Conservation (phyloP, 2,329 filamentous ascomycete species). For the Pseudodiploospora longispora region DNA sequence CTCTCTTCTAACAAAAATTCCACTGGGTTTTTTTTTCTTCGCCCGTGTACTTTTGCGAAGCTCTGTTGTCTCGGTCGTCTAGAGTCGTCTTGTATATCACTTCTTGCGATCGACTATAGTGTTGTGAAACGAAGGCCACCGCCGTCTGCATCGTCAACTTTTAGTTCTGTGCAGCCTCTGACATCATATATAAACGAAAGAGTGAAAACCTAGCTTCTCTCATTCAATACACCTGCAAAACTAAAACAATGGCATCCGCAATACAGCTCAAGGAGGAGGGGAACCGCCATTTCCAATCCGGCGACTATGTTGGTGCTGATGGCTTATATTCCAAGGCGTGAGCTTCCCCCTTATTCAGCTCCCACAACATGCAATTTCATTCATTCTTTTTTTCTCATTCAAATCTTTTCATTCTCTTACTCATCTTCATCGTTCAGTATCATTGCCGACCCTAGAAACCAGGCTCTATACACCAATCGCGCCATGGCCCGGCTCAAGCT, state of each 20-base stretch:
- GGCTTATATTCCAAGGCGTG: constrained; percentile 65
- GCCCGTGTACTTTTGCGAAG: too few relatives aligned
- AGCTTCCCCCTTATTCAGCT: constrained; percentile 19
- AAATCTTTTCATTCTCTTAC: background rate
- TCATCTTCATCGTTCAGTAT: constrained; percentile 44
- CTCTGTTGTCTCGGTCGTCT: too few relatives aligned
- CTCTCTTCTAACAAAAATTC: too few relatives aligned
- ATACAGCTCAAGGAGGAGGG: constrained; percentile 47
- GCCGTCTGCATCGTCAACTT: too few relatives aligned
- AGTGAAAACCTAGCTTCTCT: too few relatives aligned
- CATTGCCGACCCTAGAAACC: constrained; percentile 67
- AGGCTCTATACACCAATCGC: constrained; percentile 80
- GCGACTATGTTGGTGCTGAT: constrained; percentile 59
- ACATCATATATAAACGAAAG: too few relatives aligned
- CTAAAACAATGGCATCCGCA: constrained; percentile 24
- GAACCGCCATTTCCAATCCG: constrained; percentile 56
- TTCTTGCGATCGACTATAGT: too few relatives aligned
- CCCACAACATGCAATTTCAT: background rate
- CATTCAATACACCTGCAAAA: background rate
- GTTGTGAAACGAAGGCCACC: too few relatives aligned
- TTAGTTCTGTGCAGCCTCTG: too few relatives aligned
- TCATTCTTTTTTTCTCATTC: too few relatives aligned
- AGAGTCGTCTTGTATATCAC: too few relatives aligned
- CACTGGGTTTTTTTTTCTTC: too few relatives aligned
- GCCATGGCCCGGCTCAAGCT: constrained; percentile 75